Conservation (phyloP, 1,284 basidiomycete species). For the Malassezia obtusa region DNA sequence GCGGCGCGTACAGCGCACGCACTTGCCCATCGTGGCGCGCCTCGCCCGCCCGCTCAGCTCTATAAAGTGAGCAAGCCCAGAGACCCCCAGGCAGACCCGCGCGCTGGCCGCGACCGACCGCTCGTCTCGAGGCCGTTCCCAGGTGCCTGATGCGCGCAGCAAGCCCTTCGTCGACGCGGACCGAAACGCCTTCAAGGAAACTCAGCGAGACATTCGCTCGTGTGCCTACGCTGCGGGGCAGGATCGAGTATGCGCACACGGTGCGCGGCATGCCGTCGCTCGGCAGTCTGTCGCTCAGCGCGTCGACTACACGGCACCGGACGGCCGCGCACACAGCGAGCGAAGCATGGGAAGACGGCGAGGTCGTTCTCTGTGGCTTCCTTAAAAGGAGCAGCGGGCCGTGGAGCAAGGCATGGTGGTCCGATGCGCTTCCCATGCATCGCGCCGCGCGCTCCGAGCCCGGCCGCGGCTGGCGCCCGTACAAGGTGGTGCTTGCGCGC, state of each 20-base stretch:
- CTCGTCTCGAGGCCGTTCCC: no score
- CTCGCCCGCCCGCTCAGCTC: no score
- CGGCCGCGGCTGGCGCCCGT: constrained; percentile 43
- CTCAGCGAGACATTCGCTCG: neutral
- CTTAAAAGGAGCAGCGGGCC: constrained; percentile 14
- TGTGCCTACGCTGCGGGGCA: neutral
- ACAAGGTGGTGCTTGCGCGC: constrained; percentile 35
- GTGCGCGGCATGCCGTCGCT: neutral
- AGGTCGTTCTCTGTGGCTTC: constrained; percentile 3
- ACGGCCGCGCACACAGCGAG: neutral
- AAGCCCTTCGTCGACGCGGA: neutral
- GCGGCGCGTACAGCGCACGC: neutral
- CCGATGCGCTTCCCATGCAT: constrained; percentile 1
- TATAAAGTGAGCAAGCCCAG: neutral
- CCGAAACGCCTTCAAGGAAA: neutral
- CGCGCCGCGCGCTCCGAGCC: neutral
- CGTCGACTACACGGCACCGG: neutral
- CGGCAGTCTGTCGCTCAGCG: neutral
- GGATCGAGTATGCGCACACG: neutral
- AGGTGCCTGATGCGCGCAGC: neutral
- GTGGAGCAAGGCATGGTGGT: constrained; percentile 13
- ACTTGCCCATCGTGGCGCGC: no score
- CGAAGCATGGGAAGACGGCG: neutral
- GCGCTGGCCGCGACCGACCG: constrained; percentile 1
- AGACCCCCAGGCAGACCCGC: no score